A percentile compares a stretch with the other conserved stretches of the same genome.
phyloP scores from a whole-genome alignment of 441 rosid genomes.

The Hura crepitans region DNA sequence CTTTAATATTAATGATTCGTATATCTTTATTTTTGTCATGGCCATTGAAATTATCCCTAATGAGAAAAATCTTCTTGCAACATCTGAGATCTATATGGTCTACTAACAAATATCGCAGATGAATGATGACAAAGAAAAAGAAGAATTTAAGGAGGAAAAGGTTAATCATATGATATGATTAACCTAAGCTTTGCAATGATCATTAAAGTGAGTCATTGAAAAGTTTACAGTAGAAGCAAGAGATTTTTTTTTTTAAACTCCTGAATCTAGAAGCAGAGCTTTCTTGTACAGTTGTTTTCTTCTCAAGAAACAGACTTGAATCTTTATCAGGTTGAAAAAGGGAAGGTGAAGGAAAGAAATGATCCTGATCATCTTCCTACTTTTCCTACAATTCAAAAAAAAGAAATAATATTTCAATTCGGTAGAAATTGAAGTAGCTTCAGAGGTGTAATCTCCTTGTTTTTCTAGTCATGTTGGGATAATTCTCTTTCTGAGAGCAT shows the following conservation, averaged over 20 bases:
- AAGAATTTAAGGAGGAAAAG: not conserved
- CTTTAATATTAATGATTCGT: not conserved
- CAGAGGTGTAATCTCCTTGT: not conserved
- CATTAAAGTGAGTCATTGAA: not conserved
- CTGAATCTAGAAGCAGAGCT: no score
- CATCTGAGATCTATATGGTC: not conserved
- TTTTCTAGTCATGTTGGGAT: not conserved
- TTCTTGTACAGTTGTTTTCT: no score
- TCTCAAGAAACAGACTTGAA: not conserved
- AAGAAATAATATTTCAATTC: not conserved
- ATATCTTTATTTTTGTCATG: not conserved
- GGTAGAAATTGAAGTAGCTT: not conserved
- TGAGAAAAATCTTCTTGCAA: not conserved
- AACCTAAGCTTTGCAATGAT: not conserved
- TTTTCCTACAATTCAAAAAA: conserved; percentile 9
- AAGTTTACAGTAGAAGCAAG: conserved; percentile 7
- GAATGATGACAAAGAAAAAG: not conserved
- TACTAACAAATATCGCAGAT: not conserved
- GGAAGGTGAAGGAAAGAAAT: not conserved
- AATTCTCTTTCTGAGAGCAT: not conserved
- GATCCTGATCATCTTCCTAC: not conserved
- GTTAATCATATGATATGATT: not conserved
- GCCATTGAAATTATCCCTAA: not conserved
- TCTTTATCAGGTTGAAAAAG: not conserved
- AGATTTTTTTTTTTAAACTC: conserved; percentile 11